Percentiles rank a stretch among this genome's conserved stretches.
These are phyloP conservation scores for Symbiodinium natans DNA, from an alignment of 73 alveolate species.

Conservation along the genomic window DNA sequence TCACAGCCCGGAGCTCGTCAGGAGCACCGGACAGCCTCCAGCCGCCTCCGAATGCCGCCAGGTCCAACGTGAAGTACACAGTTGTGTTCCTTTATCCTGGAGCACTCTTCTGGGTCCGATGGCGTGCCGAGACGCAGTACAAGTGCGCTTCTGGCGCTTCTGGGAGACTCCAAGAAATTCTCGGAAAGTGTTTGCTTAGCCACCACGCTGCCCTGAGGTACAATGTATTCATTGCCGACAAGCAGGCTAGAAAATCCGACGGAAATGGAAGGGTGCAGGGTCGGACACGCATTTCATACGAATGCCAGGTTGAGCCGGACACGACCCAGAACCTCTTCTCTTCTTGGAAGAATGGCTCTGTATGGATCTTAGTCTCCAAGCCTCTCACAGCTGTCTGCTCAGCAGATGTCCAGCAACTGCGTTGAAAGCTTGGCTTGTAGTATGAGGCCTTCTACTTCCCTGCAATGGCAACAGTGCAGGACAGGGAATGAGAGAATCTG, in stretches of 20 bases:
- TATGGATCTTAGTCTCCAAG: not conserved
- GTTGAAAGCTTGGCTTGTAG: not conserved
- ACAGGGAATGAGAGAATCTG: not conserved
- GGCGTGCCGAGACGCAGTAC: slow-evolving; percentile 94
- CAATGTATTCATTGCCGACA: slow-evolving; percentile 87
- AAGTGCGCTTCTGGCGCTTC: not conserved
- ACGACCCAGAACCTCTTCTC: not conserved
- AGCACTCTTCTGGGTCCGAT: slow-evolving; percentile 93
- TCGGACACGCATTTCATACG: not conserved
- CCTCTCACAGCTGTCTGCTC: not conserved
- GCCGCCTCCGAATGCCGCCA: not conserved
- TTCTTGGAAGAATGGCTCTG: slow-evolving; percentile 84
- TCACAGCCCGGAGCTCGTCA: not conserved
- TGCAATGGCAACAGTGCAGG: slow-evolving; percentile 93
- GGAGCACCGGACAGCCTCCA: not conserved
- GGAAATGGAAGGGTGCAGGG: not conserved
- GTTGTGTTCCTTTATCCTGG: slow-evolving; percentile 86
- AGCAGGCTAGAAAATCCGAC: slow-evolving; percentile 25
- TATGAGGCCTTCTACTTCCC: slow-evolving; percentile 76
- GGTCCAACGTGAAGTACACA: slow-evolving; percentile 90
- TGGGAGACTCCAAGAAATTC: not conserved
- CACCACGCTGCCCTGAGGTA: slow-evolving; percentile 40
- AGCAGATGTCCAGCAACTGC: not conserved
- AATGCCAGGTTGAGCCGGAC: slow-evolving; percentile 63
- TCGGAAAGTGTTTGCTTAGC: no score